Evolutionary conservation across 805 yeast genomes (phyloP).

Genomic region (Martiniozyma abietophila): DNA sequence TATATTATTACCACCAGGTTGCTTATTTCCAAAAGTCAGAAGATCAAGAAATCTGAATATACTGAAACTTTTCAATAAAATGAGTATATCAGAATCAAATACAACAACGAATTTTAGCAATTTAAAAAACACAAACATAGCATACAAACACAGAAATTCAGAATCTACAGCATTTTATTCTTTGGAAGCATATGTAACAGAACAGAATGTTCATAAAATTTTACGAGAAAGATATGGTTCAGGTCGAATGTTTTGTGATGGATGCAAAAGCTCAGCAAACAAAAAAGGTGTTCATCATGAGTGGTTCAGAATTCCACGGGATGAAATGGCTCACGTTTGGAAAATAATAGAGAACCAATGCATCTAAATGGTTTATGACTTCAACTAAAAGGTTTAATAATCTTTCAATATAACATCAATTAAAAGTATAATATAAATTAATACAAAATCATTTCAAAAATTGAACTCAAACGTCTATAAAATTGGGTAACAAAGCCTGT

Average conservation of each 20-base stretch:
- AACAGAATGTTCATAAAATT: slow-evolving; percentile 32
- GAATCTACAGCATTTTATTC: slow-evolving; percentile 29
- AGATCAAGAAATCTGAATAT: neutral
- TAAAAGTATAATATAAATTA: no score
- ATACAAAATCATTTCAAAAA: no score
- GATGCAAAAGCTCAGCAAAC: slow-evolving; percentile 1
- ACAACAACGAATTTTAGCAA: neutral
- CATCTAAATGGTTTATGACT: no score
- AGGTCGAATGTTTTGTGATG: slow-evolving; percentile 38
- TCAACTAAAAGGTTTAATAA: no score
- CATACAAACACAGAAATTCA: slow-evolving; percentile 5
- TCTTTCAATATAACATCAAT: no score
- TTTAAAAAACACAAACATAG: slow-evolving; percentile 1
- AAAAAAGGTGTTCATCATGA: slow-evolving; percentile 33
- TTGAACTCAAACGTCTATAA: no score
- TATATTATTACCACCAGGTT: slow-evolving; percentile 29
- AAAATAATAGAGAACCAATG: slow-evolving; percentile 10
- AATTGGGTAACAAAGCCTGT: no score
- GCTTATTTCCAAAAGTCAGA: slow-evolving; percentile 2
- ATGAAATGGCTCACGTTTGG: slow-evolving; percentile 26
- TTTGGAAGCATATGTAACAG: slow-evolving; percentile 28
- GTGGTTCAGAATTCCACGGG: slow-evolving; percentile 48
- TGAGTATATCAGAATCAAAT: neutral
- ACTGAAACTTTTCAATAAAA: neutral
- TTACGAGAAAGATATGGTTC: slow-evolving; percentile 34